A percentile compares a stretch with the other conserved stretches of the same genome.
phyloP scores from a whole-genome alignment of 257 asterid genomes.

The Solanum chmielewskii region DNA sequence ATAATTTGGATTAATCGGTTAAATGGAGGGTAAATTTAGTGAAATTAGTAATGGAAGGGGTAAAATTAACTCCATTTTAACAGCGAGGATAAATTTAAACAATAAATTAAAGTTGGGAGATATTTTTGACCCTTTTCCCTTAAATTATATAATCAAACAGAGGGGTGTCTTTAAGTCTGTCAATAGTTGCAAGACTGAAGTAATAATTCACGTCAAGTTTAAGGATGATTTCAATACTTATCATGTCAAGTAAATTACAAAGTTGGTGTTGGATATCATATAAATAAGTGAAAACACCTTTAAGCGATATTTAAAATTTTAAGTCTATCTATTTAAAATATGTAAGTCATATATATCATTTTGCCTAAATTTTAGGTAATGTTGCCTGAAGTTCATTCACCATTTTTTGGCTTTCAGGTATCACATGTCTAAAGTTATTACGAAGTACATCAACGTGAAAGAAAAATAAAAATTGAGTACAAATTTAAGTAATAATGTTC shows the following conservation, averaged over 20 bases:
- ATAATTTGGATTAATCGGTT: no score
- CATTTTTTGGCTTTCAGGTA: no score
- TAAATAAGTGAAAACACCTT: not conserved
- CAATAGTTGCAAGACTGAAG: not conserved
- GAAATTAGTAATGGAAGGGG: no score
- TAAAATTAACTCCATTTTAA: no score
- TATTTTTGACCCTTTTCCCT: no score
- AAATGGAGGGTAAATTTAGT: no score
- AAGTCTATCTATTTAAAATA: not conserved
- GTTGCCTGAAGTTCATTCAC: not conserved
- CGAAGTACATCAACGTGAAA: not conserved
- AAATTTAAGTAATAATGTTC: not conserved
- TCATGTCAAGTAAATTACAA: not conserved
- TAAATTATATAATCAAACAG: not conserved
- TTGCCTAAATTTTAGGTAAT: not conserved
- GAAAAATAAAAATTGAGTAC: not conserved
- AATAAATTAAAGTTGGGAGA: no score
- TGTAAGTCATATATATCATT: not conserved
- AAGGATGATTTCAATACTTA: no score
- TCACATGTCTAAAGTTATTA: not conserved
- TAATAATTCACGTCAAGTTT: no score
- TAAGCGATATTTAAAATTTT: not conserved
- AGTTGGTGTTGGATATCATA: no score
- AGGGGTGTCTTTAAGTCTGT: no score
- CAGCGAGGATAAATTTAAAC: no score